Evolutionary conservation across 768 basidiomycete genomes (phyloP), one percentile per base, ranked within the genome.

Genomic region (Boletus edulis): DNA sequence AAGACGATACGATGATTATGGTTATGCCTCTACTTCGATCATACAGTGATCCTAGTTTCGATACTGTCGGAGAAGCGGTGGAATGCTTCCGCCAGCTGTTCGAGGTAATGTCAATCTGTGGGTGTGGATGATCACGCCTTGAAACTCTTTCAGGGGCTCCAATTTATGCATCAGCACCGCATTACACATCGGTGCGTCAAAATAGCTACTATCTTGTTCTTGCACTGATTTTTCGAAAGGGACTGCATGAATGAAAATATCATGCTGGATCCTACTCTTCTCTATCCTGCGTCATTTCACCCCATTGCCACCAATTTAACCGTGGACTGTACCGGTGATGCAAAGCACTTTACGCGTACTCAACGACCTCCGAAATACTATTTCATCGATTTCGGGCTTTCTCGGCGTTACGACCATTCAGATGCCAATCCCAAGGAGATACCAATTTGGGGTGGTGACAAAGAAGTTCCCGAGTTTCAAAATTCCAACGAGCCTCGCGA

Each of bases 1-100:
- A 62, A n/a, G 44, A 45, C 3, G 29, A 31, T 31, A 45, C 5
- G 2, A 12, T 31, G 17, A 4, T 66, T 20, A 54, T 72, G 22
- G 64, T 70, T 18, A 75, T 73, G 68, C 76, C 76, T 2, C 54
- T 72, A 1, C 64, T 77, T 10, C 63, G 75, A 52, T 18, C 22
- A 4, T 68, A 59, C 47, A 48, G 60, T 10, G 35, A 59, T 11
- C 65, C 65, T 18, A 56, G 15, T 9, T 73, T 74, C 43, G 57
- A 65, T 40, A 69, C 64, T 4, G 4, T 56, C 17, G 55, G 55
- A 18, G 55, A 58, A 31, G 57, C 10, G 0, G 27, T 54, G 20
- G 68, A 69, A 9, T 70, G 68, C 34, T 58, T 73, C 48, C 55
- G 61, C 4, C 70, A 74, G 31, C 32, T 68, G 3, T 65, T 73